Base-by-base conservation (phyloP, 73 alveolate species). In the Tetrahymena borealis region DNA sequence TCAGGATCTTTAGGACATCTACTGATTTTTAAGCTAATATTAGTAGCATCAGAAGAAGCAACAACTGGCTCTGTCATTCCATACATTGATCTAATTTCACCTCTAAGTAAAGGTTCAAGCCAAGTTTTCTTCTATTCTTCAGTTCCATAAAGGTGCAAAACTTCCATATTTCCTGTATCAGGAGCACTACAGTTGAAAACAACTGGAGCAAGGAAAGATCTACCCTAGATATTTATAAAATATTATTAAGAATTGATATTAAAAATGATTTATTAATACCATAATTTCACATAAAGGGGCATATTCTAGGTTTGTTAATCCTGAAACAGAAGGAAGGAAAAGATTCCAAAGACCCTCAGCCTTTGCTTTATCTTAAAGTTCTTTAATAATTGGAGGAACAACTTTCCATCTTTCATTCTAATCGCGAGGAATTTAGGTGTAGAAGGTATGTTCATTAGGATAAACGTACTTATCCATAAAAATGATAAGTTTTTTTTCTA, bases 41-140 rank as follows among this genome's bases (percentile, higher is more conserved):
- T 93, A 11, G 96, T 93, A 32, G 96, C 97, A 43, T 96, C 98
- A 40, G 97, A 94, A 39, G 97, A 93, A 13, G 98, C 98, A 13
- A 94, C 97, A 1, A 94, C 96, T 16, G 98, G 98, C 91, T 96
- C 98, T 0, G 98, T 96, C 98, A 96, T 96, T 37, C 96, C 98
- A 93, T 92, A 96, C 39, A 95, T 94, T 16, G 96, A 91, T 91
- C 96, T 37, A 37, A 94, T 94, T 36, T 94, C 95, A 11, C 96
- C 96, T 39, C 93, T 91, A 5, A 96, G 92, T 38, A 96, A 90
- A 0, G 98, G 98, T 91, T 38, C 94, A 7, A 96, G 94, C 97
- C 97, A 96, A n/a, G 93, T 78, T 93, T 39, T 92, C 93, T 94
- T 95, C 91, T 95, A 95, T 90, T 94, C 95, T n/a, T 91, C 40